These are phyloP conservation scores for Pseudogymnoascus sp. DNA, from an alignment of 2,329 filamentous ascomycete genomes.

Conservation along the genomic window DNA sequence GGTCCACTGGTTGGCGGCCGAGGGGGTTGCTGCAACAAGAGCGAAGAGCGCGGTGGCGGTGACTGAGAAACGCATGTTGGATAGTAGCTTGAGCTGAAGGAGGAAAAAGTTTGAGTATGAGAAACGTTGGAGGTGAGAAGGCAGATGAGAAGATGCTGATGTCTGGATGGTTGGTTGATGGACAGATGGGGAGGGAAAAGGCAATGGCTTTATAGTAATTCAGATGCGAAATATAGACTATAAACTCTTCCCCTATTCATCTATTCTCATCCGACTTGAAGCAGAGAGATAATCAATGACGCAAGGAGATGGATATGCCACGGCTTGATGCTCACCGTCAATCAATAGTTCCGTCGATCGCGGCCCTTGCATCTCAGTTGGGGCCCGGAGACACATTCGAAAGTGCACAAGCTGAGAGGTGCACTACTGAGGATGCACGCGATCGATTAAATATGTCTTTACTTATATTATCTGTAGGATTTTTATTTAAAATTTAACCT, in stretches of 20 bases:
- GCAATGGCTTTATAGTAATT: background rate
- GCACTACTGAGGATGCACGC: background rate
- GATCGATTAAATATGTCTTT: no score
- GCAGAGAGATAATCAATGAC: background rate
- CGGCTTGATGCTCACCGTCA: background rate
- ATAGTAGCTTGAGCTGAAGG: background rate
- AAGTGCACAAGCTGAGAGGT: background rate
- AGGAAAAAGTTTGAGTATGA: background rate
- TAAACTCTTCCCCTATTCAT: background rate
- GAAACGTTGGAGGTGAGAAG: background rate
- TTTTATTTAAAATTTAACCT: no score
- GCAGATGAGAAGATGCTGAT: background rate
- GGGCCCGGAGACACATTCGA: background rate
- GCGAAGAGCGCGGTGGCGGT: background rate
- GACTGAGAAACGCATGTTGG: background rate
- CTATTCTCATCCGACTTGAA: background rate
- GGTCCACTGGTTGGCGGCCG: background rate
- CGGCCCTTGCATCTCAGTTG: constrained; percentile 2
- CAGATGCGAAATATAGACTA: background rate
- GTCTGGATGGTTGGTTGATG: background rate
- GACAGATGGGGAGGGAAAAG: background rate
- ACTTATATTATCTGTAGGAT: no score
- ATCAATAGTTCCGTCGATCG: constrained; percentile 4
- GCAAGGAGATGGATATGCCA: constrained; percentile 1
- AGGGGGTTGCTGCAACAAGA: background rate